phyloP scores from a whole-genome alignment of 805 yeast species.

The Sugiyamaella lignohabitans region DNA sequence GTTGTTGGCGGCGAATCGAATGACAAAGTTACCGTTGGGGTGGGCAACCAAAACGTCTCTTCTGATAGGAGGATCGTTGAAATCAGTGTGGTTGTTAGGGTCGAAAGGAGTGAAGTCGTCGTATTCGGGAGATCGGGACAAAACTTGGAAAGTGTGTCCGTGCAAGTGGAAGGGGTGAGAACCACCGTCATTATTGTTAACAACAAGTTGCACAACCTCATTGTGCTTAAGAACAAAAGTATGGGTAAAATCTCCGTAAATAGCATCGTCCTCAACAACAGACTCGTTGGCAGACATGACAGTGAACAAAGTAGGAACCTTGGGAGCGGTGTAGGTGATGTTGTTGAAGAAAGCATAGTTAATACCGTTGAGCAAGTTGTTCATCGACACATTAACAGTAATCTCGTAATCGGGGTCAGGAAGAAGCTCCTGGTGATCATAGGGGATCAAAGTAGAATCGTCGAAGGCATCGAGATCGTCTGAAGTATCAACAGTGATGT shows the following conservation, averaged over 20 bases:
- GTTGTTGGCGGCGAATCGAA: conserved; percentile 71
- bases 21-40: conserved; percentile 24
- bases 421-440: conserved; percentile 44
- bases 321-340: conserved; percentile 68
- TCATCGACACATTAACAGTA: conserved; percentile 73
- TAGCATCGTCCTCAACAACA: conserved; percentile 46
- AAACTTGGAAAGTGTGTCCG: conserved; percentile 83
- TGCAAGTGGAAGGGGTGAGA: conserved; percentile 97
- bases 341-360: conserved; percentile 97
- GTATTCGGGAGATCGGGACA: conserved; percentile 62
- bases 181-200: conserved; percentile 86
- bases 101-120: conserved; percentile 51
- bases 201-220: conserved; percentile 68
- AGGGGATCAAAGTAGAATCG: conserved; percentile 71
- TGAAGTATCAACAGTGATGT: conserved; percentile 32
- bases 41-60: conserved; percentile 67
- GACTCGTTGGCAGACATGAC: conserved; percentile 54
- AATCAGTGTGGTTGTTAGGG: conserved; percentile 42
- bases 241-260: conserved; percentile 80
- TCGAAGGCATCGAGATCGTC: conserved; percentile 52
- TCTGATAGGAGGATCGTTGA: conserved; percentile 71
- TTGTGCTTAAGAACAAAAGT: conserved; percentile 61
- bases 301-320: conserved; percentile 78
- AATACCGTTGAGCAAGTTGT: conserved; percentile 76
- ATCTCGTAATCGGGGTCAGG: conserved; percentile 63